phyloP scores from a whole-genome alignment of 345 rosid species.

The Kernera saxatilis region DNA sequence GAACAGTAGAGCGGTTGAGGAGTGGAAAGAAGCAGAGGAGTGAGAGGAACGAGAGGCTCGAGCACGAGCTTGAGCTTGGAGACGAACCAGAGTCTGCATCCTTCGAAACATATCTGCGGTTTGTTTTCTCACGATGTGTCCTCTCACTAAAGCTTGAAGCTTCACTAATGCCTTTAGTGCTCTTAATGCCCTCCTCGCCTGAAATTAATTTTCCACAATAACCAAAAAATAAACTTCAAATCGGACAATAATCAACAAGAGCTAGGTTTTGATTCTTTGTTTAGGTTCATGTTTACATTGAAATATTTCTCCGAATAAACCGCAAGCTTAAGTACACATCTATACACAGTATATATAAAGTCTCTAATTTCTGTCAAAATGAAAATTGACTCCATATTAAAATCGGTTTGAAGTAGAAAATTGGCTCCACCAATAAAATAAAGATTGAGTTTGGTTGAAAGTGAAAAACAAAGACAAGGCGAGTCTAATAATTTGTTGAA shows the following conservation, averaged over 20 bases:
- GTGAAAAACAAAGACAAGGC: not conserved
- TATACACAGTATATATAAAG: not conserved
- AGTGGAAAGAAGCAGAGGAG: constrained; percentile 26
- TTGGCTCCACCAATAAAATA: constrained; percentile 18
- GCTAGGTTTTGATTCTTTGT: not conserved
- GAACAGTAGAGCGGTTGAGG: constrained; percentile 15
- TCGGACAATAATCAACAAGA: not conserved
- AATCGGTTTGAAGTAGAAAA: not conserved
- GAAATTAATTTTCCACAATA: not conserved
- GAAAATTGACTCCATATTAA: not conserved
- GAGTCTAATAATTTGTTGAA: constrained; percentile 5
- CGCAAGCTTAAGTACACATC: not conserved
- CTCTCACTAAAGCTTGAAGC: constrained; percentile 93
- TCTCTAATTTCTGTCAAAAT: not conserved
- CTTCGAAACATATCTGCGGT: constrained; percentile 67
- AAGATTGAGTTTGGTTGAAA: constrained; percentile 2
- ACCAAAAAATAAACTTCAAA: not conserved
- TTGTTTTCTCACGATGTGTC: constrained; percentile 84
- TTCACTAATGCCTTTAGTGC: constrained; percentile 85
- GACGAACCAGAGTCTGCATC: constrained; percentile 70
- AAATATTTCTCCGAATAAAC: not conserved
- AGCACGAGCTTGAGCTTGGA: constrained; percentile 72
- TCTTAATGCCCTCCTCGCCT: constrained; percentile 89
- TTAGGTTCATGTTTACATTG: not conserved
- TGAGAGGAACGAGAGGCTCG: constrained; percentile 47